Conservation (phyloP, 75 land plant genomes). For the Pinus albicaulis region DNA sequence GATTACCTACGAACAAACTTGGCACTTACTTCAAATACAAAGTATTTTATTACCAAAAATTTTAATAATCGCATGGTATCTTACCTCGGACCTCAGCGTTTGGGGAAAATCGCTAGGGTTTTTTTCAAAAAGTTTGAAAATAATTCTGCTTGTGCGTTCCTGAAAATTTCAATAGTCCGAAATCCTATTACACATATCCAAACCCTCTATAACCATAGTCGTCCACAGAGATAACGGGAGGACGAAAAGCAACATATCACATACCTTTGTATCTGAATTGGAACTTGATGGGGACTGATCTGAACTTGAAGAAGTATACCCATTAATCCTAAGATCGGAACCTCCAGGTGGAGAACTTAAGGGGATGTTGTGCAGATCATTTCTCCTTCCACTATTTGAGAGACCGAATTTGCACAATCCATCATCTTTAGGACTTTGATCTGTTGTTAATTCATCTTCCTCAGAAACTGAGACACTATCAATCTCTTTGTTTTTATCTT, state of each 20-base stretch:
- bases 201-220: background rate
- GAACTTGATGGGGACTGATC: constrained; percentile 80
- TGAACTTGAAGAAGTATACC: constrained; percentile 69
- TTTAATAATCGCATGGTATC: background rate
- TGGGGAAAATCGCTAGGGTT: constrained; percentile 56
- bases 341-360: background rate
- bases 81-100: constrained; percentile 47
- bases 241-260: background rate
- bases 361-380: constrained; percentile 18
- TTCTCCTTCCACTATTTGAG: constrained; percentile 24
- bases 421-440: constrained; percentile 17
- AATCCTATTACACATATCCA: background rate
- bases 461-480: constrained; percentile 15
- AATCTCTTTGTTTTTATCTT: constrained; percentile 15
- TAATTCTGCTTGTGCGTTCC: constrained; percentile 66
- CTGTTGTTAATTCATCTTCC: constrained; percentile 18
- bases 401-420: constrained; percentile 25
- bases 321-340: constrained; percentile 19
- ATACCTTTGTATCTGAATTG: constrained; percentile 63
- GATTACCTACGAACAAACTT: background rate
- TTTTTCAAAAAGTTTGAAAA: constrained; percentile 72
- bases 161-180: constrained; percentile 12
- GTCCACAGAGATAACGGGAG: background rate
- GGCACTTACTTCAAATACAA: background rate
- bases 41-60: background rate